Evolutionary conservation across 257 asterid genomes (phyloP), one percentile per base, ranked within the genome.

Genomic region (Ocimum tenuiflorum): DNA sequence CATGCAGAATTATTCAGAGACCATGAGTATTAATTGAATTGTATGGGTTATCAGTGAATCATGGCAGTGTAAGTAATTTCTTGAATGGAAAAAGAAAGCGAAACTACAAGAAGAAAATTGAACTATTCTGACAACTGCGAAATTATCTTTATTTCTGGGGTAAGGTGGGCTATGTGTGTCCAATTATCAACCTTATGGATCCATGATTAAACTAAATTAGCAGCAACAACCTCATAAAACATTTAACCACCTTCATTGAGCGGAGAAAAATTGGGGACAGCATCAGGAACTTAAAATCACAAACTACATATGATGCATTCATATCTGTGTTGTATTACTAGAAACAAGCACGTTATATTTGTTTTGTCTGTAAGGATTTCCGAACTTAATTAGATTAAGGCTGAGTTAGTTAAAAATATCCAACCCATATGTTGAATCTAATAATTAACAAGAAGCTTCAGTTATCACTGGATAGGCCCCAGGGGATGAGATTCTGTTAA

Each of bases 1-100:
- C 20, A 52, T 50, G 55, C 66, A 35, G 2, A 63, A 55, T 42
- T 57, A 36, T 45, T 63, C 62, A 69, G 31, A 47, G 4, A 27
- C 31, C 31, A 4, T n/a, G n/a, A n/a, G n/a, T n/a, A 27, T 1
- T 27, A 27, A 4, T 27, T 27, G 4, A 2, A 27, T 27, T 27
- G 4, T 27, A 2, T 4, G 33, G 23, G 57, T 15, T 6, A 65
- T 27, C 18, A 58, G 23, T 57, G 63, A 65, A 11, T 18, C 27
- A 19, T 46, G 36, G 46, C 23, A 58, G 43, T 2, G 23, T 17
- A 7, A 24, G 41, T 38, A 38, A 29, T 52, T 63, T 55, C 50
- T 47, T n/a, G n/a, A n/a, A n/a, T n/a, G n/a, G n/a, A n/a, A 22
- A 51, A 48, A 51, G 1, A 31, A 2, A 20, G 23, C 24, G 39